Conservation (phyloP, 2,329 filamentous ascomycete species). For the Colletotrichum endophyticum region DNA sequence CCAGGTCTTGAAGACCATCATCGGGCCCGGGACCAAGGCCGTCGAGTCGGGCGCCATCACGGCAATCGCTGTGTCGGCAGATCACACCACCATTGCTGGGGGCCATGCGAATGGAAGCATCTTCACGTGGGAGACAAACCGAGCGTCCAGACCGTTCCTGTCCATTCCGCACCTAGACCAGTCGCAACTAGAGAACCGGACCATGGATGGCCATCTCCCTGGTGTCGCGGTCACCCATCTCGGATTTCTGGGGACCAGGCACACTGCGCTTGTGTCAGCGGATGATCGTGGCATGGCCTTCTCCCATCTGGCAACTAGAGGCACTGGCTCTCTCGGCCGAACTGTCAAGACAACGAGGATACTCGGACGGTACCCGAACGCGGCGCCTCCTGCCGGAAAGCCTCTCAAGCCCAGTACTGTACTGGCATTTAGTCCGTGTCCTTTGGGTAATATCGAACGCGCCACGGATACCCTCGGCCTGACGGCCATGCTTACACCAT, state of each 20-base stretch:
- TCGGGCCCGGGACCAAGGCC: conserved; percentile 92
- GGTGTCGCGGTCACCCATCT: conserved; percentile 83
- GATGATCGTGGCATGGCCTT: conserved; percentile 98
- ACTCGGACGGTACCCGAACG: conserved; percentile 85
- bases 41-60: conserved; percentile 90
- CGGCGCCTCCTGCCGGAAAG: conserved; percentile 65
- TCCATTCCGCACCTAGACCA: conserved; percentile 79
- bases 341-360: conserved; percentile 90
- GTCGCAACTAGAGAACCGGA: conserved; percentile 67
- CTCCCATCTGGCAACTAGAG: conserved; percentile 91
- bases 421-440: conserved; percentile 86
- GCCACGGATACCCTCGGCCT: conserved; percentile 86
- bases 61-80: conserved; percentile 87
- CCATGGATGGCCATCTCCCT: conserved; percentile 81
- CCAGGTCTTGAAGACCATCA: conserved; percentile 91
- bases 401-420: conserved; percentile 91
- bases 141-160: conserved; percentile 85
- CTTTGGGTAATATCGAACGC: conserved; percentile 92
- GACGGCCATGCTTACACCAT: conserved; percentile 94
- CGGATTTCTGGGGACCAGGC: conserved; percentile 92
- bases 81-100: conserved; percentile 89
- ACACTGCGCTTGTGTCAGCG: conserved; percentile 93
- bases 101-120: conserved; percentile 91
- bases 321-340: conserved; percentile 83
- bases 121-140: conserved; percentile 93